Conservation (phyloP, 805 yeast species). For the Wickerhamiella cacticola region DNA sequence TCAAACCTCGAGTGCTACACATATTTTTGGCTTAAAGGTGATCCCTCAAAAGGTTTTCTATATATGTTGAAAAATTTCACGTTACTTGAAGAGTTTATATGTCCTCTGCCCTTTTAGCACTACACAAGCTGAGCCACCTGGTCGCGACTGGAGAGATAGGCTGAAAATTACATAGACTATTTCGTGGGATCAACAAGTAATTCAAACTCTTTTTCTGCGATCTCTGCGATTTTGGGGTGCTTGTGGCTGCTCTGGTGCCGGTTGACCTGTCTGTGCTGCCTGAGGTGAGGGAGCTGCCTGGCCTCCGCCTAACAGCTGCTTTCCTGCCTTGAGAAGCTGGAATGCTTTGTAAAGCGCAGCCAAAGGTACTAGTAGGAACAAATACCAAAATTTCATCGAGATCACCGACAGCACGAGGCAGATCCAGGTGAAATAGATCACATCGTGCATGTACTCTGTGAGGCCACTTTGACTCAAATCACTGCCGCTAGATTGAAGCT, state of each 20-base stretch:
- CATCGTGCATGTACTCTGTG: conserved; percentile 61
- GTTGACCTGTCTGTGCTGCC: not conserved
- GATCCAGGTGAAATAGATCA: conserved; percentile 52
- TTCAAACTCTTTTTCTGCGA: conserved; percentile 5
- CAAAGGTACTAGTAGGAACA: conserved; percentile 29
- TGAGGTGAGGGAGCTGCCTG: not conserved
- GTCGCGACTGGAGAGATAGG: too few relatives aligned
- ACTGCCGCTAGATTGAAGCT: conserved; percentile 43
- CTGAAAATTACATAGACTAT: too few relatives aligned
- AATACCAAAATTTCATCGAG: conserved; percentile 53
- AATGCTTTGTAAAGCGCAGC: conserved; percentile 19
- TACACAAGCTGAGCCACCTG: too few relatives aligned
- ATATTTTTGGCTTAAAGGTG: too few relatives aligned
- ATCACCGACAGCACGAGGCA: conserved; percentile 43
- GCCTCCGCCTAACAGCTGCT: conserved; percentile 13
- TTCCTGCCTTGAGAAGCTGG: conserved; percentile 18
- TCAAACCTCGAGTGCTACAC: too few relatives aligned
- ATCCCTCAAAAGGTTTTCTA: too few relatives aligned
- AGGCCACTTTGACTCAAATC: conserved; percentile 53
- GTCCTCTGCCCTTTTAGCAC: too few relatives aligned
- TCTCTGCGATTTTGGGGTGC: conserved; percentile 7
- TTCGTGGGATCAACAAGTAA: not conserved
- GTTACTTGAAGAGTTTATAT: too few relatives aligned
- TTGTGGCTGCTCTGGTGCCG: not conserved
- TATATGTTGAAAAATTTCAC: too few relatives aligned